phyloP scores from a whole-genome alignment of 202 grass and related monocot genomes.

The Panicum virgatum region DNA sequence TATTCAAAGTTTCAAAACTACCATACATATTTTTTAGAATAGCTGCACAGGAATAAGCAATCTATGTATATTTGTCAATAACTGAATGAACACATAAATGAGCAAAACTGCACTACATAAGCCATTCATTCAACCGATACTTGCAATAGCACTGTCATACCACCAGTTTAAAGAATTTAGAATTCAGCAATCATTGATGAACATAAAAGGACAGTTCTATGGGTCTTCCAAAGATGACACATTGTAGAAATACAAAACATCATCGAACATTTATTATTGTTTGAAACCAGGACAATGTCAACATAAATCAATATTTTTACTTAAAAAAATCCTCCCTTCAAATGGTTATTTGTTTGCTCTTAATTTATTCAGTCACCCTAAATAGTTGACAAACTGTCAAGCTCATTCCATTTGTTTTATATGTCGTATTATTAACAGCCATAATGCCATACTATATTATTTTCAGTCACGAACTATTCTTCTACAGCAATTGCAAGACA shows the following conservation, averaged over 20 bases:
- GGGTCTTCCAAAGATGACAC: background rate
- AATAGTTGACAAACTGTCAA: conserved; percentile 19
- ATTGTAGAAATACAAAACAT: conserved; percentile 9
- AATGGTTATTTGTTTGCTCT: background rate
- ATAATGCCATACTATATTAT: conserved; percentile 3
- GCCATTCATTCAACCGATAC: background rate
- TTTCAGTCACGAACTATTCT: background rate
- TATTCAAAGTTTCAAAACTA: background rate
- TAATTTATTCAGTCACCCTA: background rate
- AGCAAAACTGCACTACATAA: background rate
- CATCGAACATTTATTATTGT: background rate
- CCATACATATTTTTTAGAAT: background rate
- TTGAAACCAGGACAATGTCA: background rate
- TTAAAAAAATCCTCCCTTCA: background rate
- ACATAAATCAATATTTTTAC: background rate
- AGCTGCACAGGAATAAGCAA: background rate
- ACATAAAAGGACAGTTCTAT: background rate
- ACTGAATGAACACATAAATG: background rate
- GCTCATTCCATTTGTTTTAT: background rate
- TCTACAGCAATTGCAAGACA: background rate
- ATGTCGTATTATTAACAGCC: background rate
- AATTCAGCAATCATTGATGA: background rate
- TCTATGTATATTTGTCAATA: background rate
- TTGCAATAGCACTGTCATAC: background rate
- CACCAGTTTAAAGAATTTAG: background rate